phyloP scores from a whole-genome alignment of 129 eudicot genomes.

The Ambrosia artemisiifolia region DNA sequence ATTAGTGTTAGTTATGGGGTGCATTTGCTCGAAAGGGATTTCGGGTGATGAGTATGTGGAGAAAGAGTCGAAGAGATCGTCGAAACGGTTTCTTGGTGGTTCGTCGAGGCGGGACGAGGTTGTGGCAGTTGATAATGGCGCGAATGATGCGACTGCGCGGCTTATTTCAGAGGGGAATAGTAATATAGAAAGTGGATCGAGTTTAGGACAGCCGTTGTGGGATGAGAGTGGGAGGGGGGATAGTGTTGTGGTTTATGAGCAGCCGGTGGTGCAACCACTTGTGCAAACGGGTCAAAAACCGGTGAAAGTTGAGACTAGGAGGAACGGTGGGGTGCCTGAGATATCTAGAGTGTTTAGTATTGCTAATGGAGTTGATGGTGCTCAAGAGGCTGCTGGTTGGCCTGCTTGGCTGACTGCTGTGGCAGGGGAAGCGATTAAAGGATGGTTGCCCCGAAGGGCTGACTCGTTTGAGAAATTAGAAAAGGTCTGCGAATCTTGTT shows the following conservation, averaged over 20 bases:
- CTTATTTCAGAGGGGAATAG: constrained; percentile 51
- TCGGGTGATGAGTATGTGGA: constrained; percentile 41
- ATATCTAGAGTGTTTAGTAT: constrained; percentile 43
- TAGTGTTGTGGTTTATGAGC: constrained; percentile 42
- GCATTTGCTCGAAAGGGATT: constrained; percentile 78
- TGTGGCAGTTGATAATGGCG: constrained; percentile 54
- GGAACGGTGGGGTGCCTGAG: constrained; percentile 35
- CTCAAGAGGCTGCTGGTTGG: constrained; percentile 81
- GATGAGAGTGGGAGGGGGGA: constrained; percentile 42
- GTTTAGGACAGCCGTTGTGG: constrained; percentile 43
- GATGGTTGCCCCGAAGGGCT: constrained; percentile 73
- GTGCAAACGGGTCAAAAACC: constrained; percentile 29
- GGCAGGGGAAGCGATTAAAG: constrained; percentile 92
- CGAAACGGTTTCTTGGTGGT: constrained; percentile 45
- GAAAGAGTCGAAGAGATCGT: constrained; percentile 53
- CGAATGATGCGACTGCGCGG: constrained; percentile 58
- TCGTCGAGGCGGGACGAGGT: constrained; percentile 62
- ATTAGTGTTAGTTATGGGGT: constrained; percentile 50
- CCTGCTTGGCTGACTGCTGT: constrained; percentile 82
- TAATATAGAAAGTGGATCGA: constrained; percentile 39
- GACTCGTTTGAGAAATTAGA: constrained; percentile 86
- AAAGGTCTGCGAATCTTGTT: constrained; percentile 41
- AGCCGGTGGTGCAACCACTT: constrained; percentile 29
- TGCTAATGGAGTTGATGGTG: constrained; percentile 63
- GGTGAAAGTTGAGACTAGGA: constrained; percentile 19